Evolutionary conservation across 129 eudicot species (phyloP), one percentile per base, ranked within the genome.

Genomic region (Pulicaria dysenterica): DNA sequence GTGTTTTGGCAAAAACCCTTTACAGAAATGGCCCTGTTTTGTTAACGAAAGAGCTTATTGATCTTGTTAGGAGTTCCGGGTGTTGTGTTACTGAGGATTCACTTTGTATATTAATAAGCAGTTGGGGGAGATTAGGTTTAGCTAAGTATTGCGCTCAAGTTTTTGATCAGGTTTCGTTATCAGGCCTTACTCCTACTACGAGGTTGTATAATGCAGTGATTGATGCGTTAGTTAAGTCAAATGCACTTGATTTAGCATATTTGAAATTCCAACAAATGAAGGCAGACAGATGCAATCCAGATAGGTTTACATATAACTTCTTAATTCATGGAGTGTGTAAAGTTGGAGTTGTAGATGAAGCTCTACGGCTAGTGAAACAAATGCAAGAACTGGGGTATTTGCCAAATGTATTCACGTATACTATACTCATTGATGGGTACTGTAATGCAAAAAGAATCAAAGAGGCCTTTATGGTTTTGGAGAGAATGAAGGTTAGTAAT

Each of bases 81-180:
- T 82, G 76, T 65, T 43, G 79, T 63, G 58, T 94, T 67, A 84
- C 79, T 19, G 96, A 87, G 84, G 92, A 86, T 69, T 79, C 81
- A 50, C 61, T 94, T 59, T 94, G 97, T 75, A 64, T 88, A 71
- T 66, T 94, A 54, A 77, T 94, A 6, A 85, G 85, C 48, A 94
- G 98, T 81, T 94, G 98, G 98, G 98, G 97, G 45, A 84, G 95
- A 54, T 85, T 94, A 74, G 98, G 98, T 60, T 77, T 94, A 58
- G 93, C 91, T n/a, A 90, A 90, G 81, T 94, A 94, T 66, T 78
- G 95, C 58, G 77, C 76, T 24, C 91, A 83, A 64, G 82, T 93
- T 77, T 93, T 93, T 60, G 92, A 91, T 75, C 98, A 93, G 84
- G 53, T 93, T 70, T 87, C 96, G 3, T 70, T 77, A 75, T 73